Conservation (phyloP, 768 basidiomycete species). For the Lentinula sp. region DNA sequence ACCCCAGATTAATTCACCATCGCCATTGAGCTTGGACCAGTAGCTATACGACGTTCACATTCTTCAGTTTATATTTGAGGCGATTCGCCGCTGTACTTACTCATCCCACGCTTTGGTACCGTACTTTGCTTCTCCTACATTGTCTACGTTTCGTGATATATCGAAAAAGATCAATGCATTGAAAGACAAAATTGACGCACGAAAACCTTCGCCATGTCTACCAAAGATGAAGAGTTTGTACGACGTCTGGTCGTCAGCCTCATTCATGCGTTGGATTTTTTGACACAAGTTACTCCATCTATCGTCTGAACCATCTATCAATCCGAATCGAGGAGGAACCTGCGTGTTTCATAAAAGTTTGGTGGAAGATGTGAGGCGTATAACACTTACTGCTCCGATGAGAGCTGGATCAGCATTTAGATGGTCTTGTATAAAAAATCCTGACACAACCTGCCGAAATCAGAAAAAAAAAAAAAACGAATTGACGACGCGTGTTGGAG, state of each 20-base stretch:
- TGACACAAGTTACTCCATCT: constrained; percentile 44
- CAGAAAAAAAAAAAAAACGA: too few relatives aligned
- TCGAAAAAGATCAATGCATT: not conserved
- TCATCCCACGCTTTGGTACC: constrained; percentile 53
- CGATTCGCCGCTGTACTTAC: constrained; percentile 27
- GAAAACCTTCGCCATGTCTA: constrained; percentile 70
- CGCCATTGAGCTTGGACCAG: constrained; percentile 59
- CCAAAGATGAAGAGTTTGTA: constrained; percentile 66
- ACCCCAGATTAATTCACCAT: constrained; percentile 67
- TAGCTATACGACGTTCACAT: constrained; percentile 28
- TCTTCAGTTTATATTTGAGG: not conserved
- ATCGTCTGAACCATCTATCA: constrained; percentile 40
- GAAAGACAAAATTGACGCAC: constrained; percentile 31
- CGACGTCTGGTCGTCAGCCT: constrained; percentile 26
- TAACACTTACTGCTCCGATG: constrained; percentile 3
- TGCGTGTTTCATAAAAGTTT: constrained; percentile 14
- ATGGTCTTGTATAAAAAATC: constrained; percentile 4
- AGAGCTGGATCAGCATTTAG: not conserved
- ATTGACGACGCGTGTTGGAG: not conserved
- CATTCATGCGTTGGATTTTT: constrained; percentile 42
- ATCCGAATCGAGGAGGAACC: constrained; percentile 54
- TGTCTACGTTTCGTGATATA: constrained; percentile 37
- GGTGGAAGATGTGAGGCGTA: not conserved
- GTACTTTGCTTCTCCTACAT: constrained; percentile 57
- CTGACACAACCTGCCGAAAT: not conserved